Percentiles rank a stretch among this genome's conserved stretches.
Evolutionary conservation across 768 basidiomycete genomes (phyloP).

Genomic region (Dioszegia hungarica): DNA sequence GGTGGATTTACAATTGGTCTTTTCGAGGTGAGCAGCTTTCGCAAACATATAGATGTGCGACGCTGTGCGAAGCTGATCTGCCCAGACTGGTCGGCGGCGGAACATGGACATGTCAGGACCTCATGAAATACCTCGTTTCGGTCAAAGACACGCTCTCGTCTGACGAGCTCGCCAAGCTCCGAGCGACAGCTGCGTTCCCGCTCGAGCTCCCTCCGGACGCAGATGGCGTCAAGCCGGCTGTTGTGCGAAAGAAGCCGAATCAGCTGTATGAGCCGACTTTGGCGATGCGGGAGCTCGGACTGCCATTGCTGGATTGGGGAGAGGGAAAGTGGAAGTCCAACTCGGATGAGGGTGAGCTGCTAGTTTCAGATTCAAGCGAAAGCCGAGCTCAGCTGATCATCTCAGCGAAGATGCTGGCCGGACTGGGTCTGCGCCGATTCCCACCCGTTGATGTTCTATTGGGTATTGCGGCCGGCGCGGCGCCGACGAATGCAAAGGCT

Average conservation of each 20-base stretch:
- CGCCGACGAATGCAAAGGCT: constrained; percentile 53
- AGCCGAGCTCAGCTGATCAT: too few species aligned
- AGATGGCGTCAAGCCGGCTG: constrained; percentile 10
- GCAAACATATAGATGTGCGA: background rate
- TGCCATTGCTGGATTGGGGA: constrained; percentile 88
- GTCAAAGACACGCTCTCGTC: constrained; percentile 63
- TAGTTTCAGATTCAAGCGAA: background rate
- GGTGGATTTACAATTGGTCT: constrained; percentile 89
- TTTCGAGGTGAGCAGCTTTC: constrained; percentile 60
- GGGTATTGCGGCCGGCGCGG: constrained; percentile 60
- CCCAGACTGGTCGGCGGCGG: constrained; percentile 38
- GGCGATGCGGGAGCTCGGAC: constrained; percentile 62
- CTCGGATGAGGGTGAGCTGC: constrained; percentile 73
- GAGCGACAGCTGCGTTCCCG: constrained; percentile 69
- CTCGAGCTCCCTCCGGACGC: constrained; percentile 20
- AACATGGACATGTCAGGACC: constrained; percentile 76
- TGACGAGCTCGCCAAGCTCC: constrained; percentile 58
- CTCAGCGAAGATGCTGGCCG: constrained; percentile 68
- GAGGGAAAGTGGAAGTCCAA: constrained; percentile 70
- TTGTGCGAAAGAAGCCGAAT: constrained; percentile 60
- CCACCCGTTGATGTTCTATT: constrained; percentile 67
- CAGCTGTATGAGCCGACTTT: constrained; percentile 82
- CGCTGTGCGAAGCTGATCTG: constrained; percentile 22
- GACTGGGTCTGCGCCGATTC: constrained; percentile 54
- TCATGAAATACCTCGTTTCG: constrained; percentile 80